These are phyloP conservation scores for Irpex sp. DNA, from an alignment of 1,284 basidiomycete species.

Conservation along the genomic window DNA sequence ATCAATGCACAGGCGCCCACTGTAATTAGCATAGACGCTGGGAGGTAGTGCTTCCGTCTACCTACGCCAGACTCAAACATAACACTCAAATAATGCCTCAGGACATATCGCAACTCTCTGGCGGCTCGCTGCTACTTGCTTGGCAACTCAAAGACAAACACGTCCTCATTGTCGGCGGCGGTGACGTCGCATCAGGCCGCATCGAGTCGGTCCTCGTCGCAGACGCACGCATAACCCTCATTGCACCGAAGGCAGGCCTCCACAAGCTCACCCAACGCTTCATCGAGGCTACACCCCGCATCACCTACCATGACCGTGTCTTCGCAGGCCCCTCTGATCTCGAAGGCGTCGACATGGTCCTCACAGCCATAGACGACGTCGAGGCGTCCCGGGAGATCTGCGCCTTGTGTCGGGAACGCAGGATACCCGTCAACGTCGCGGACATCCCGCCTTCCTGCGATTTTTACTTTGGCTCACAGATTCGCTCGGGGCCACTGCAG, in stretches of 20 bases:
- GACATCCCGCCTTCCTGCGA: constrained; percentile 96
- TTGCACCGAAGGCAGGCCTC: constrained; percentile 59
- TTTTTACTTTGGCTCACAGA: constrained; percentile 97
- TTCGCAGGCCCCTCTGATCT: constrained; percentile 62
- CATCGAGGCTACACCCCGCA: constrained; percentile 49
- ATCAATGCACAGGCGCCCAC: too few relatives aligned
- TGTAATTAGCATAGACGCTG: too few relatives aligned
- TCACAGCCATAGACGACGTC: constrained; percentile 92
- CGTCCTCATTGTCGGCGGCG: constrained; percentile 89
- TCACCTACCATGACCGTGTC: constrained; percentile 69
- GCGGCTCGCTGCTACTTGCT: constrained; percentile 79
- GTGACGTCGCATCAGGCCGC: constrained; percentile 79
- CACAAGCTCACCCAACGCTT: constrained; percentile 54
- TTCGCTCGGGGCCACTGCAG: constrained; percentile 89
- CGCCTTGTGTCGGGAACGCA: constrained; percentile 61
- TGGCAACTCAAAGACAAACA: constrained; percentile 81
- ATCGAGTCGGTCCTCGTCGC: constrained; percentile 68
- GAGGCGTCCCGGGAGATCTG: constrained; percentile 71
- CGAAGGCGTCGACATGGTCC: constrained; percentile 79
- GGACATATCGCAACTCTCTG: constrained; percentile 27
- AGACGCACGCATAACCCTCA: constrained; percentile 59
- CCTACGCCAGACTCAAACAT: too few relatives aligned
- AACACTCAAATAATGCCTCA: constrained; percentile 14
- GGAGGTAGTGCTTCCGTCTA: too few relatives aligned
- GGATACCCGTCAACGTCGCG: constrained; percentile 92